phyloP scores from a whole-genome alignment of 2,329 filamentous ascomycete genomes.

The Colletotrichum phormii region DNA sequence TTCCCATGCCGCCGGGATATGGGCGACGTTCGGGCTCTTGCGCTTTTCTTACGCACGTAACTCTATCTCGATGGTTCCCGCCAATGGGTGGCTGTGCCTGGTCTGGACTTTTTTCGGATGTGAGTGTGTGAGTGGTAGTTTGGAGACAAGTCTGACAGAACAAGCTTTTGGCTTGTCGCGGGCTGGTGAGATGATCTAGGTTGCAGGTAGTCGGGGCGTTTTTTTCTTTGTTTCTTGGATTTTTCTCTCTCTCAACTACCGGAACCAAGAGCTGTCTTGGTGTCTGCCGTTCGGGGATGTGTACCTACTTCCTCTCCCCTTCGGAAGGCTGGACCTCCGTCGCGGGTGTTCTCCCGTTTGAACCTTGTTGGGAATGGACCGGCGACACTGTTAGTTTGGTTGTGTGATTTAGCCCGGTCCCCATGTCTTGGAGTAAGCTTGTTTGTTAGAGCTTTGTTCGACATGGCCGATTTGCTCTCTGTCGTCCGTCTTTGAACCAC shows the following conservation, averaged over 20 bases:
- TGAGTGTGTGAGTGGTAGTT: background rate
- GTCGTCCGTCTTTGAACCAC: background rate
- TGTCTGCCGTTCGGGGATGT: background rate
- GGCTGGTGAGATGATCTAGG: background rate
- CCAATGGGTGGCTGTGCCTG: background rate
- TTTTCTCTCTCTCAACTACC: background rate
- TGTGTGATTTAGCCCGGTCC: background rate
- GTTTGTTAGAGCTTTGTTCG: background rate
- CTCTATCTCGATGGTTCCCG: background rate
- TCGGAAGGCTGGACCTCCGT: background rate
- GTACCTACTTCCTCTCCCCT: background rate
- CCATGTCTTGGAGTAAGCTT: background rate
- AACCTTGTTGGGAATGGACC: background rate
- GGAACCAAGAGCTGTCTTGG: background rate
- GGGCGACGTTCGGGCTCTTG: background rate
- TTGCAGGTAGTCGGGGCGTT: too few species aligned
- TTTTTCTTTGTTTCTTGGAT: background rate
- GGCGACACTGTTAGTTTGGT: background rate
- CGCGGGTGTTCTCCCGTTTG: background rate
- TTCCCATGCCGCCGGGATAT: background rate
- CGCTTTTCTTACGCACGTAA: background rate
- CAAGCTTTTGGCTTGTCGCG: background rate
- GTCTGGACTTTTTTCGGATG: background rate
- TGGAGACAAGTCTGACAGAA: background rate
- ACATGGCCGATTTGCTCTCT: background rate